A percentile compares a stretch with the other conserved stretches of the same genome.
Evolutionary conservation across 176 grass and related monocot genomes (phyloP).

Genomic region (Alopecurus myosuroides): DNA sequence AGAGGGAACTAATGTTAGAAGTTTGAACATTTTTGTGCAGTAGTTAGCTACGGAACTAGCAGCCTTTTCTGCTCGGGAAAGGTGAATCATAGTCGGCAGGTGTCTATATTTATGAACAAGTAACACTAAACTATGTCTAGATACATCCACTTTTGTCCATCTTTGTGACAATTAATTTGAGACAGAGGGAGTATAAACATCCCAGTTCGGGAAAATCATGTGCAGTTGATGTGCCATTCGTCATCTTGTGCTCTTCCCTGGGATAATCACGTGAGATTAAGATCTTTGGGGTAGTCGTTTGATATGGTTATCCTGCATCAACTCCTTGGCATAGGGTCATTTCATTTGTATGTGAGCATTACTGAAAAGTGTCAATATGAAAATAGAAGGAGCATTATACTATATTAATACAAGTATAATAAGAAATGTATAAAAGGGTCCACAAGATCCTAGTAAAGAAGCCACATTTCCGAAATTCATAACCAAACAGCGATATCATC

Average conservation of each 20-base stretch:
- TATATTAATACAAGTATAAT: not conserved
- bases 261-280: not conserved
- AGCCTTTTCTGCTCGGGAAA: not conserved
- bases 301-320: not conserved
- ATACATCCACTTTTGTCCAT: too few relatives aligned
- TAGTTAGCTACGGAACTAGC: constrained; percentile 5
- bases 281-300: not conserved
- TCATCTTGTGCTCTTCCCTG: not conserved
- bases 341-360: not conserved
- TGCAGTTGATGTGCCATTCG: not conserved
- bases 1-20: not conserved
- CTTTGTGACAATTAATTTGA: too few relatives aligned
- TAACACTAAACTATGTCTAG: too few relatives aligned
- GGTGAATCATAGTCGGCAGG: not conserved
- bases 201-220: not conserved
- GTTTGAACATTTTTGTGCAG: not conserved
- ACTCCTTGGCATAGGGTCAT: not conserved
- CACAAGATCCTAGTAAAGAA: not conserved
- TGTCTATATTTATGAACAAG: not conserved
- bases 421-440: not conserved
- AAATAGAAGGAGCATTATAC: not conserved
- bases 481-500: not conserved
- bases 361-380: not conserved
- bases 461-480: not conserved
- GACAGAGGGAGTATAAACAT: constrained; percentile 1